Conservation (phyloP, 768 basidiomycete species). For the Gymnopilus junonius region DNA sequence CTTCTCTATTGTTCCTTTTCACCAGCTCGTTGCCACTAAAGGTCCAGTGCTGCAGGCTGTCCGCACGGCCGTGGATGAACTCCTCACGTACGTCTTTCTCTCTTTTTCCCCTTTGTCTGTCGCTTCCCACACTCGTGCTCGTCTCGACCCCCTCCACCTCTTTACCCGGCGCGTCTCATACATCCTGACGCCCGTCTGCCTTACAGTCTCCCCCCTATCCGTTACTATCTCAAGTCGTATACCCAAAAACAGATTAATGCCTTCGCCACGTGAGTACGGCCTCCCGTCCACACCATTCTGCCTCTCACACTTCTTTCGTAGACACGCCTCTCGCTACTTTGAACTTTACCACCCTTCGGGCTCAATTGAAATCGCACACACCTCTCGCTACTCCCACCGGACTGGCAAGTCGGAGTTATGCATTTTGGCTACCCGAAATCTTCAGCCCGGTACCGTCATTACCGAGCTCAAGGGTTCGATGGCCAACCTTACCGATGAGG, state of each 20-base stretch:
- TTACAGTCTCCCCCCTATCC: conserved; percentile 70
- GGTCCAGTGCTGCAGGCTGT: conserved; percentile 59
- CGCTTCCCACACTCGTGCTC: not conserved
- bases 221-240: conserved; percentile 76
- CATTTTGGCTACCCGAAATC: conserved; percentile 78
- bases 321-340: conserved; percentile 88
- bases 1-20: not conserved
- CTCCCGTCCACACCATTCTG: conserved; percentile 27
- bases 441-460: conserved; percentile 72
- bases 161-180: conserved; percentile 22
- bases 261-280: conserved; percentile 81
- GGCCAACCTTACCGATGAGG: conserved; percentile 85
- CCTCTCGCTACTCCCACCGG: conserved; percentile 83
- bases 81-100: conserved; percentile 63
- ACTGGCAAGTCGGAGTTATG: conserved; percentile 91
- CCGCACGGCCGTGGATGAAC: conserved; percentile 76
- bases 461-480: conserved; percentile 90
- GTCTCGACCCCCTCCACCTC: conserved; percentile 24
- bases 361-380: conserved; percentile 87
- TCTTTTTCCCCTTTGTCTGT: conserved; percentile 15
- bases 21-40: conserved; percentile 60
- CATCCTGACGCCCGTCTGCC: conserved; percentile 19
- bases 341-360: conserved; percentile 86
- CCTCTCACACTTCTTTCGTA: conserved; percentile 34
- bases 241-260: conserved; percentile 88